Evolutionary conservation across 2,329 filamentous ascomycete genomes (phyloP), one percentile per base, ranked within the genome.

Genomic region (Rhinocladiella mackenziei): DNA sequence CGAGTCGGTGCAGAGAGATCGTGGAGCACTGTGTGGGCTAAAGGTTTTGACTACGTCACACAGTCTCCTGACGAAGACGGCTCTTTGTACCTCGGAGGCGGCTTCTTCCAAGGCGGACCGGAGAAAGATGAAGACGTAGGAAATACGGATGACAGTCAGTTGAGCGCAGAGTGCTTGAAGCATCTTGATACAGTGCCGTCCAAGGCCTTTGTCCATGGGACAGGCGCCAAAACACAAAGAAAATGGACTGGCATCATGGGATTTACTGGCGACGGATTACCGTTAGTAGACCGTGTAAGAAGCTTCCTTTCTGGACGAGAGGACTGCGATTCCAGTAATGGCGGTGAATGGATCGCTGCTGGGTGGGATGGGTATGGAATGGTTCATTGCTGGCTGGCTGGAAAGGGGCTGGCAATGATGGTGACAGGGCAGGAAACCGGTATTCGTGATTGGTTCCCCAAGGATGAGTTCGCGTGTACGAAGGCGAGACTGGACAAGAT

Each of bases 121-220:
- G 64, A 58, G 5, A 59, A 55, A 5, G 53, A 56, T 3, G 41
- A 63, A 23, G 64, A 67, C 50, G 52, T 66, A 5, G 60, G 65
- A 23, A 55, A 47, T 11, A 59, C 64, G 3, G 63, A 65, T 5
- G 58, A 61, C 20, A 62, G 63, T 37, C 61, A 63, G 4, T 33
- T 53, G 22, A 51, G 45, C 18, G 20, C 39, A 9, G 39, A 51
- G n/a, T 50, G 54, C 22, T 37, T 43, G 25, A 45, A 35, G 45
- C 54, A 35, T 28, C 41, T 44, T 10, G 48, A 35, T 33, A 47
- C 36, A 5, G 51, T 45, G 17, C 36, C 37, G 3, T 30, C 15
- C 6, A 48, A 7, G 43, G 31, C 29, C 9, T 40, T 42, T 14
- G 38, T 31, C 9, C 42, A 45, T 31, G 47, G 47, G 2, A 19